These are phyloP conservation scores for Aspergillus floridensis DNA, from an alignment of 2,329 filamentous ascomycete genomes.

Conservation along the genomic window DNA sequence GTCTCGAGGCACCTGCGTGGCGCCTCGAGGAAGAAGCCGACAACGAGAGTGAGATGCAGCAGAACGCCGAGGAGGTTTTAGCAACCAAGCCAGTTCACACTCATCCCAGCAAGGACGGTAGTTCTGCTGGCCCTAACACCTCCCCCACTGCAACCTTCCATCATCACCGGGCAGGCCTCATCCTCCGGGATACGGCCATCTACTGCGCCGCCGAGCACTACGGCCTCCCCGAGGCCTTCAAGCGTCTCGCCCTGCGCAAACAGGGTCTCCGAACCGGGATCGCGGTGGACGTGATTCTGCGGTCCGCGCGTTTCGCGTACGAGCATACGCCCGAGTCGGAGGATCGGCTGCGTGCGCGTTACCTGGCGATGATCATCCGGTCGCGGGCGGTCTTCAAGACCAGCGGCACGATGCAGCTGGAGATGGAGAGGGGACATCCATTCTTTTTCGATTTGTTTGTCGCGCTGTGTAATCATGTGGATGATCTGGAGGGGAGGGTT, in stretches of 20 bases:
- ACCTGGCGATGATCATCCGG: constrained; percentile 94
- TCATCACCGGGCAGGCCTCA: constrained; percentile 67
- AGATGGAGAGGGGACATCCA: constrained; percentile 94
- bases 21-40: not conserved
- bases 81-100: constrained; percentile 77
- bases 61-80: constrained; percentile 65
- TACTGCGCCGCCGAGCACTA: constrained; percentile 92
- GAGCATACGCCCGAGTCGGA: constrained; percentile 91
- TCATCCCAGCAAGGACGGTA: constrained; percentile 69
- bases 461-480: constrained; percentile 96
- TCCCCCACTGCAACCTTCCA: constrained; percentile 77
- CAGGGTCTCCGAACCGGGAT: constrained; percentile 91
- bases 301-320: constrained; percentile 92
- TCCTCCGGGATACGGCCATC: constrained; percentile 89
- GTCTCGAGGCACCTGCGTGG: not conserved
- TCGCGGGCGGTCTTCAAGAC: constrained; percentile 97
- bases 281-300: constrained; percentile 85
- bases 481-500: constrained; percentile 83
- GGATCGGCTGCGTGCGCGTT: constrained; percentile 90
- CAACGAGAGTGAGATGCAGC: not conserved
- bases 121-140: constrained; percentile 58
- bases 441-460: constrained; percentile 98
- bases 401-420: constrained; percentile 97
- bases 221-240: constrained; percentile 79
- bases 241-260: constrained; percentile 87